Base-by-base conservation (phyloP, 805 yeast genomes). In the Nakazawaea peltata region DNA sequence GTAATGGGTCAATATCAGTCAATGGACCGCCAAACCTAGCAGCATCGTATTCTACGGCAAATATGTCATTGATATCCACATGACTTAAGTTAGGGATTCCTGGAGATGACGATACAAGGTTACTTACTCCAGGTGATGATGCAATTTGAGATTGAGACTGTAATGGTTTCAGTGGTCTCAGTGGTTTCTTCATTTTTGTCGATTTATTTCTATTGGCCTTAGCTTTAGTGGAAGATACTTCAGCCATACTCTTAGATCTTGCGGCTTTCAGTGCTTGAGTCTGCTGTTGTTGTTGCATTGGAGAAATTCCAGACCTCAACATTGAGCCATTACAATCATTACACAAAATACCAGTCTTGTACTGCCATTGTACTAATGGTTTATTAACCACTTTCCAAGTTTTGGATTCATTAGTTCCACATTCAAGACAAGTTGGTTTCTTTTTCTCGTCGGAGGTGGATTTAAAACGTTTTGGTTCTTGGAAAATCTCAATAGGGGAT, bases 1-100 rank as follows among this genome's bases (percentile, higher is more conserved):
- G 69, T 27, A 65, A 44, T 1, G 63, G 62, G 41, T 65, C 71
- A 10, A 65, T 63, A 41, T 65, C 71, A 11, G 71, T 65, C 36
- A 65, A 51, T 4, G 71, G 71, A 1, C 70, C 71, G 3, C 70
- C 70, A 42, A 57, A 57, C 21, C 36, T 24, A 3, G 40, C 21
- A 4, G 32, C 19, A 18, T 36, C 40, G 19, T 32, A 37, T 14
- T 37, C 41, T 5, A 18, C 17, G n/a, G 27, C 11, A 6, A 29
- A 29, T 5, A 32, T 33, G 3, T 37, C 36, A 16, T 29, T 33
- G n/a, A 33, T 32, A 19, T 37, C 40, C 9, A 37, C 30, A 14
- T 28, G 14, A 14, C 24, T 24, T 13, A 32, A 14, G 25, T 32
- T 27, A 5, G 27, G 27, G 3, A 32, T 25, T 17, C 16, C 3